Conservation (phyloP, 2,329 filamentous ascomycete species). For the Fusarium scirpi region DNA sequence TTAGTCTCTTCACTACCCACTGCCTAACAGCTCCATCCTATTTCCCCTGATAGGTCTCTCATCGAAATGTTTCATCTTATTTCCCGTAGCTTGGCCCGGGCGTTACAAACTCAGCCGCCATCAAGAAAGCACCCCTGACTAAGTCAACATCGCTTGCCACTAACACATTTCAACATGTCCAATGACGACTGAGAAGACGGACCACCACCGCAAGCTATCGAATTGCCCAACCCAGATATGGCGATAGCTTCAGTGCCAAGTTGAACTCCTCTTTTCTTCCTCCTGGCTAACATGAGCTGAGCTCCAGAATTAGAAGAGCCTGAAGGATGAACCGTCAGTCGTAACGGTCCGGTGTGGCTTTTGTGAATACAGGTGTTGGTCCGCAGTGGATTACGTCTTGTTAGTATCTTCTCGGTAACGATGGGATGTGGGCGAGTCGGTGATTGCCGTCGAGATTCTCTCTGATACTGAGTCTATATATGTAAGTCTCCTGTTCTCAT, state of each 20-base stretch:
- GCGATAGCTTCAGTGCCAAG: constrained; percentile 31
- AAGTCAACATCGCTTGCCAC: constrained; percentile 9
- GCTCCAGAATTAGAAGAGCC: constrained; percentile 16
- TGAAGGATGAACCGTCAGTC: not conserved
- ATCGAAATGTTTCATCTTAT: constrained; percentile 27
- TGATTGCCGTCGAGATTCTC: constrained; percentile 5
- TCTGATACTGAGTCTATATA: constrained; percentile 15
- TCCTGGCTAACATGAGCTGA: constrained; percentile 11
- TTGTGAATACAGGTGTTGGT: not conserved
- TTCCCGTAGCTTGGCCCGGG: constrained; percentile 6
- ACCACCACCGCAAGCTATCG: constrained; percentile 32
- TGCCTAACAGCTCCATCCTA: not conserved
- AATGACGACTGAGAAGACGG: not conserved
- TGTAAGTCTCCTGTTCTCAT: constrained; percentile 2
- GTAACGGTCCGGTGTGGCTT: constrained; percentile 2
- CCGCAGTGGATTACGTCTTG: not conserved
- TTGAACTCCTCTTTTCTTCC: not conserved
- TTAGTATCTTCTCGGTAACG: constrained; percentile 5
- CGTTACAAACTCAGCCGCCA: constrained; percentile 3
- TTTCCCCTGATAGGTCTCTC: not conserved
- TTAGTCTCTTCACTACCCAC: not conserved
- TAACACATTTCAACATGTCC: constrained; percentile 1
- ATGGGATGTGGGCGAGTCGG: constrained; percentile 15
- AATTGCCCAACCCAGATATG: constrained; percentile 28
- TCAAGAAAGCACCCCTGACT: not conserved